phyloP scores from a whole-genome alignment of 208 protist genomes.

The Tritrichomonas musculus region DNA sequence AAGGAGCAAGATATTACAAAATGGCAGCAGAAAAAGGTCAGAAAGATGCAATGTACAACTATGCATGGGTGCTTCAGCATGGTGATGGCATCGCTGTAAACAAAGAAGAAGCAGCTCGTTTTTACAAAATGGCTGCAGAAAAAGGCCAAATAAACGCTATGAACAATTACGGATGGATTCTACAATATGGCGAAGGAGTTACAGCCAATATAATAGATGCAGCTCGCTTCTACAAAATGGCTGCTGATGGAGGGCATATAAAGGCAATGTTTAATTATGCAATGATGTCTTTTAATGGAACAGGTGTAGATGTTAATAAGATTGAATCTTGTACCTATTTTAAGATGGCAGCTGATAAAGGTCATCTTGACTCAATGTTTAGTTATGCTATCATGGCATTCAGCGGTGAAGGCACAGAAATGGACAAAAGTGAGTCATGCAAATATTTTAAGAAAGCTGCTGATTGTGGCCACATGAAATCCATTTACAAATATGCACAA shows the following conservation, averaged over 20 bases:
- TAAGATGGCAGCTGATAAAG: not conserved
- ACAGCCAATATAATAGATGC: not conserved
- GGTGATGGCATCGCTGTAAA: not conserved
- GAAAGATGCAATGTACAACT: not conserved
- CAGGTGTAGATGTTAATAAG: not conserved
- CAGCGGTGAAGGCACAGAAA: not conserved
- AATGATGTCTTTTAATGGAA: not conserved
- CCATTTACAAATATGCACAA: not conserved
- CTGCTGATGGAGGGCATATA: not conserved
- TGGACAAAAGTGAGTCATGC: not conserved
- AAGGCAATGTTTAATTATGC: not conserved
- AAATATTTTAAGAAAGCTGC: not conserved
- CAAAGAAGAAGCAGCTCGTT: not conserved
- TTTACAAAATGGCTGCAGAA: not conserved
- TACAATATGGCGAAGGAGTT: not conserved
- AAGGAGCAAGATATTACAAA: no score
- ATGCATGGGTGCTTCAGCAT: not conserved
- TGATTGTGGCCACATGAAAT: not conserved
- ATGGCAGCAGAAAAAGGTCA: not conserved
- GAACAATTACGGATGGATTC: not conserved
- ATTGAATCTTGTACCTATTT: not conserved
- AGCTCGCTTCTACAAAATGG: not conserved
- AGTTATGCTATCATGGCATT: not conserved
- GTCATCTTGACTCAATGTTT: not conserved
- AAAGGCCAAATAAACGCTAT: not conserved